Base-by-base conservation (phyloP, 2,329 filamentous ascomycete genomes). In the Phyllosticta paracitricarpa region DNA sequence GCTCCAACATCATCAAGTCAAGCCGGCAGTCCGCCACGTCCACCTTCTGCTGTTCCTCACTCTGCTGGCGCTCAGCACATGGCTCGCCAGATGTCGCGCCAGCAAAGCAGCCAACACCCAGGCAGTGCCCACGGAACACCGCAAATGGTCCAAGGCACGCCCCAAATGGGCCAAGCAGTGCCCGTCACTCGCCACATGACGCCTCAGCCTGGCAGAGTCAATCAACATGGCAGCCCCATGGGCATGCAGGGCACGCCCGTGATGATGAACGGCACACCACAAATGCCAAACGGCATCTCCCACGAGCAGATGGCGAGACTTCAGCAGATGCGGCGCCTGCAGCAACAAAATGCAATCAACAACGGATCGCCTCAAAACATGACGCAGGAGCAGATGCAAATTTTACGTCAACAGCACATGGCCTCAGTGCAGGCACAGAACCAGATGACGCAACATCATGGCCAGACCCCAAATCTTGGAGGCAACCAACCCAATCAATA, bases 51-150 rank as follows among this genome's bases (percentile, higher is more conserved):
- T 7, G 67, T 75, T n/a, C 71, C 71, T 12, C 71, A 73, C 61
- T 71, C 73, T 40, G 68, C 69, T 9, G 64, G 63, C 35, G 17
- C 55, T 2, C 57, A 59, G 7, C 33, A 60, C 24, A 75, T 75
- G 73, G 70, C 68, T 17, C 72, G 73, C 33, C 71, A 69, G 57
- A 68, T 67, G 51, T 75, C 72, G 63, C 73, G 75, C 61, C 72
- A 75, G 63, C 71, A 72, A 52, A 72, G 70, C 62, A 59, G 57
- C 14, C 68, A 68, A 12, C 68, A 68, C 14, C 63, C 65, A n/a
- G 66, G 71, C 64, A 74, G 72, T 60, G 68, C 71, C 17, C 73
- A 72, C 17, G 71, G 72, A 40, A 75, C 73, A 24, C 73, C 73
- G 6, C 72, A 74, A 56, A 71, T 75, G 59, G 65, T 71, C 28